Evolutionary conservation across 2,329 filamentous ascomycete genomes (phyloP).

Genomic region (Pyrenophora graminea): DNA sequence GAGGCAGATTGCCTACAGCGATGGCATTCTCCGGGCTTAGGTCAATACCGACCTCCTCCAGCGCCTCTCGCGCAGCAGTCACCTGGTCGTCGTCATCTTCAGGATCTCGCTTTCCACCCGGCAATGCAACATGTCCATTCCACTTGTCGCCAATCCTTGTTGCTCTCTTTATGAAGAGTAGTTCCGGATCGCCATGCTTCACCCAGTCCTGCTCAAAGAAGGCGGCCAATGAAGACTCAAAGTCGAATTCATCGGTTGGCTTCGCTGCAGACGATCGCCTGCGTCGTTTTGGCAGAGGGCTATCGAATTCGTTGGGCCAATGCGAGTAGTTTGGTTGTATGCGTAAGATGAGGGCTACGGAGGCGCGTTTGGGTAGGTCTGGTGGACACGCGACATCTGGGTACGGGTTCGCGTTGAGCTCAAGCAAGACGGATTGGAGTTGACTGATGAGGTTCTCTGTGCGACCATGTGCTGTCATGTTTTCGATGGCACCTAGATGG

Average conservation of each 20-base stretch:
- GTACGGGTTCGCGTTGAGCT: constrained; percentile 53
- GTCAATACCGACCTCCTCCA: constrained; percentile 69
- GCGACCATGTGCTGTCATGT: constrained; percentile 24
- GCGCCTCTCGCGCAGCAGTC: constrained; percentile 66
- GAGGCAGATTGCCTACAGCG: constrained; percentile 65
- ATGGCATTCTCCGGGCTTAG: constrained; percentile 55
- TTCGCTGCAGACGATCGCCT: constrained; percentile 32
- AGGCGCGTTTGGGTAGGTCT: constrained; percentile 62
- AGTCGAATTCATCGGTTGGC: constrained; percentile 33
- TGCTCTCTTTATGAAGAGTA: constrained; percentile 73
- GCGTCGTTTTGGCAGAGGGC: constrained; percentile 24
- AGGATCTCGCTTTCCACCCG: constrained; percentile 68
- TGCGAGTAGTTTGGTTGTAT: constrained; percentile 62
- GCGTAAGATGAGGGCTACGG: constrained; percentile 67
- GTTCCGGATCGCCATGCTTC: constrained; percentile 66
- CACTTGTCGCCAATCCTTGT: constrained; percentile 68
- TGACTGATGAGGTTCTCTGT: constrained; percentile 44
- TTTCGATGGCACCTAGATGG: background rate
- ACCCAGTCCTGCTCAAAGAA: constrained; percentile 71
- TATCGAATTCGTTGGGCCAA: constrained; percentile 50
- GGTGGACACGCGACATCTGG: constrained; percentile 56
- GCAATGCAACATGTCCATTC: constrained; percentile 71
- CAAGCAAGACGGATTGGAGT: constrained; percentile 49
- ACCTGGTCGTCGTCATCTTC: constrained; percentile 66
- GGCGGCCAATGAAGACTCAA: constrained; percentile 53